phyloP scores from a whole-genome alignment of 257 asterid species.

The Hygrophila difformis region DNA sequence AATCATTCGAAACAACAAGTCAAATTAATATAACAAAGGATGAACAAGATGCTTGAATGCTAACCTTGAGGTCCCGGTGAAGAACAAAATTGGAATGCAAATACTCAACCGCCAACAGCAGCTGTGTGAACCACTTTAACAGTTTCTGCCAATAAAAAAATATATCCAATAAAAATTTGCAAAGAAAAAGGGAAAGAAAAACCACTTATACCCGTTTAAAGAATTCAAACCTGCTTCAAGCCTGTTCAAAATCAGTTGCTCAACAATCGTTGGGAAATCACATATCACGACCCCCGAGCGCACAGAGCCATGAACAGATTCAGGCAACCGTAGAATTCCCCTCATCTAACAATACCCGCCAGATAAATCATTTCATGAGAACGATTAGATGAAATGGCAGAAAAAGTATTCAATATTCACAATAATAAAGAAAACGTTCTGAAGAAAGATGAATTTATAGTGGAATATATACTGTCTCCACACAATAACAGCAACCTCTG shows the following conservation, averaged over 20 bases:
- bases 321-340: no score
- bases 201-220: constrained; percentile 5
- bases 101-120: constrained; percentile 87
- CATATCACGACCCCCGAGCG: no score
- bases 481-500: no score
- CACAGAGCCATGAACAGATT: no score
- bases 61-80: constrained; percentile 93
- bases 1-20: constrained; percentile 12
- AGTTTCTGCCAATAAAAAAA: constrained; percentile 47
- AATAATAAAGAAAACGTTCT: no score
- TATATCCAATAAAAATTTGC: background rate
- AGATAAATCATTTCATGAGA: no score
- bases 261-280: background rate
- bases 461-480: no score
- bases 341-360: no score
- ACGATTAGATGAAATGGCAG: background rate
- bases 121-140: constrained; percentile 91
- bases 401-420: no score
- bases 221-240: constrained; percentile 77
- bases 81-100: constrained; percentile 90
- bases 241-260: constrained; percentile 39
- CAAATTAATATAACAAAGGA: constrained; percentile 14
- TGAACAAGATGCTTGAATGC: constrained; percentile 9
- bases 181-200: constrained; percentile 2
- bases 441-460: no score